Conservation (phyloP, 106 monocot species). For the Chionographis japonica region DNA sequence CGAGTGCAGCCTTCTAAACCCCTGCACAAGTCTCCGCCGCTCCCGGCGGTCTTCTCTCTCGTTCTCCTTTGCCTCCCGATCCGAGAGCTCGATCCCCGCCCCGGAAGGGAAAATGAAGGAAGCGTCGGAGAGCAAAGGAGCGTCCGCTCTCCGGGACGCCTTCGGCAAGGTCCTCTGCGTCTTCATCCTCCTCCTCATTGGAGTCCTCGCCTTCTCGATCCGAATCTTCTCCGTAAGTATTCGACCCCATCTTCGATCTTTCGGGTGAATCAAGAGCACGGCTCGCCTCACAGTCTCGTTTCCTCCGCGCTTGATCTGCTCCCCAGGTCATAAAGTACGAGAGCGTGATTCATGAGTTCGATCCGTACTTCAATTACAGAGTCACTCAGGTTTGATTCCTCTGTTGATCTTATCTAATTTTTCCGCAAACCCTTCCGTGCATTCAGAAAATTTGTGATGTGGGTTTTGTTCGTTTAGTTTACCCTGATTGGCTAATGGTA, state of each 20-base stretch:
- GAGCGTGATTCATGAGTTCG: slow-evolving; percentile 99
- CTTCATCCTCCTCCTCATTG: slow-evolving; percentile 91
- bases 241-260: slow-evolving; percentile 11
- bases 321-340: slow-evolving; percentile 94
- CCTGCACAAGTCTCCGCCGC: slow-evolving; percentile 17
- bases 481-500: too few species aligned
- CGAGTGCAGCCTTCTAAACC: not conserved
- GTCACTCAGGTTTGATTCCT: slow-evolving; percentile 77
- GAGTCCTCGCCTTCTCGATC: slow-evolving; percentile 92
- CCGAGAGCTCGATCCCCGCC: slow-evolving; percentile 15
- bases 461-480: too few species aligned
- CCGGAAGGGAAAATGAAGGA: slow-evolving; percentile 30
- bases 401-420: not conserved
- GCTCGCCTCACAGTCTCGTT: not conserved
- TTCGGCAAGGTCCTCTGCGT: slow-evolving; percentile 70
- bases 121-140: slow-evolving; percentile 10
- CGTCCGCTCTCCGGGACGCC: slow-evolving; percentile 50
- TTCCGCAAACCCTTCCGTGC: not conserved
- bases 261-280: not conserved
- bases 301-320: not conserved
- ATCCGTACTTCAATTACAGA: slow-evolving; percentile 99
- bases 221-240: slow-evolving; percentile 92
- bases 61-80: not conserved
- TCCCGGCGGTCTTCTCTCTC: not conserved
- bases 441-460: too few species aligned